phyloP scores from a whole-genome alignment of 2,329 filamentous ascomycete genomes.

The Zymoseptoria brevis region DNA sequence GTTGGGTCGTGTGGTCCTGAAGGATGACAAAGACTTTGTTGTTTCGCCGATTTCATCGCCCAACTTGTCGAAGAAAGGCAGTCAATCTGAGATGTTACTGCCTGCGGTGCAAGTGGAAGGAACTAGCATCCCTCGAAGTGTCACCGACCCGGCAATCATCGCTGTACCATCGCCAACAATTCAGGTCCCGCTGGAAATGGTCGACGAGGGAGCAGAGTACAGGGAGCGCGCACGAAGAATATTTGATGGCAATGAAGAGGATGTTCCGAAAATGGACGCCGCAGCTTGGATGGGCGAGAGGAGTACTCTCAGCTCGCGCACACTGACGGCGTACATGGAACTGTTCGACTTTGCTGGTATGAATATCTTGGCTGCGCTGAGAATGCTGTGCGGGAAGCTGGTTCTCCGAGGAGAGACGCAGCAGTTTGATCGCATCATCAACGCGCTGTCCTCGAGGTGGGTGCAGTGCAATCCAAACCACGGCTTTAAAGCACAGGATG shows the following conservation, averaged over 20 bases:
- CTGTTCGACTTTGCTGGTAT: conserved; percentile 78
- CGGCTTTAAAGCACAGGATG: conserved; percentile 86
- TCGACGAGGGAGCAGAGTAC: conserved; percentile 50
- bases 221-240: conserved; percentile 71
- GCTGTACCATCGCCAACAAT: background rate
- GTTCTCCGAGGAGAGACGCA: conserved; percentile 87
- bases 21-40: background rate
- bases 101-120: conserved; percentile 41
- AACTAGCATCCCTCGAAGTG: conserved; percentile 32
- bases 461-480: conserved; percentile 87
- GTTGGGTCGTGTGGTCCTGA: conserved; percentile 18
- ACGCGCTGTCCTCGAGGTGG: conserved; percentile 84
- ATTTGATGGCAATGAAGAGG: conserved; percentile 75
- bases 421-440: conserved; percentile 89
- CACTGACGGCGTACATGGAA: conserved; percentile 78
- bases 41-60: conserved; percentile 3
- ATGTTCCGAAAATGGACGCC: conserved; percentile 69
- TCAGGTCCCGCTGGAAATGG: conserved; percentile 13
- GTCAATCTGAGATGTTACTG: conserved; percentile 17
- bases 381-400: conserved; percentile 72
- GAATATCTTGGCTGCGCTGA: conserved; percentile 70
- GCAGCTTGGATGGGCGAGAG: conserved; percentile 80
- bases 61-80: conserved; percentile 2
- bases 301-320: conserved; percentile 44
- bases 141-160: conserved; percentile 19